Evolutionary conservation across 768 basidiomycete genomes (phyloP), one percentile per base, ranked within the genome.

Genomic region (Mrakia blollopis): DNA sequence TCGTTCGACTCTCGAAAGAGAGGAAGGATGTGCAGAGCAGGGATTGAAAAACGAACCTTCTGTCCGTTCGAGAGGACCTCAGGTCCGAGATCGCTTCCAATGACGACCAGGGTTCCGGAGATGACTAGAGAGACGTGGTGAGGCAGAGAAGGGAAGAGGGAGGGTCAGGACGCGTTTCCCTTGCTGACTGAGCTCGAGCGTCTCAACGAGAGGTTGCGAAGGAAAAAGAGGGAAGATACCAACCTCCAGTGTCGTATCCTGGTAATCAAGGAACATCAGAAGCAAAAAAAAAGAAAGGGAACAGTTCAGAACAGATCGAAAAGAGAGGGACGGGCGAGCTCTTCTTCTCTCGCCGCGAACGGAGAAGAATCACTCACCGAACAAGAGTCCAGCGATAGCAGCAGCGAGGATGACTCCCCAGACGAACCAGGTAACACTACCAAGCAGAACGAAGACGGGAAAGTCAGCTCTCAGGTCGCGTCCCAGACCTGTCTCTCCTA

Each of bases 61-160:
- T 92, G 89, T 50, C 86, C 85, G 79, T 88, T 85, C 2, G 89
- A 88, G 30, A 92, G 84, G 16, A 81, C 82, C 14, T 84, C 81
- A 10, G 89, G 87, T 5, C 90, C 89, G 57, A 92, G 85, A 80
- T 91, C 91, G 7, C 86, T 84, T 0, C 88, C 87, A 75, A 92
- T 91, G 14, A 88, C 89, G 32, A 92, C 90, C 47, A 92, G 86
- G n/a, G 91, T 90, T 37, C 91, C 91, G 74, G 90, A 91, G 32
- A 92, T 90, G 52, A 91, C 89, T 57, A n/a, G 25, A 52, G 39
- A 41, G 39, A 11, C 5, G 11, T n/a, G 18, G 62, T 30, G 39
- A 21, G 18, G n/a, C 7, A 32, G 7, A 39, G 14, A 39, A 37
- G 69, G 25, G n/a, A 52, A 35, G 50, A 41, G 25, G 35, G 23